Evolutionary conservation across 495 filamentous ascomycete genomes (phyloP).

Genomic region (Chaetomium cochliodes): DNA sequence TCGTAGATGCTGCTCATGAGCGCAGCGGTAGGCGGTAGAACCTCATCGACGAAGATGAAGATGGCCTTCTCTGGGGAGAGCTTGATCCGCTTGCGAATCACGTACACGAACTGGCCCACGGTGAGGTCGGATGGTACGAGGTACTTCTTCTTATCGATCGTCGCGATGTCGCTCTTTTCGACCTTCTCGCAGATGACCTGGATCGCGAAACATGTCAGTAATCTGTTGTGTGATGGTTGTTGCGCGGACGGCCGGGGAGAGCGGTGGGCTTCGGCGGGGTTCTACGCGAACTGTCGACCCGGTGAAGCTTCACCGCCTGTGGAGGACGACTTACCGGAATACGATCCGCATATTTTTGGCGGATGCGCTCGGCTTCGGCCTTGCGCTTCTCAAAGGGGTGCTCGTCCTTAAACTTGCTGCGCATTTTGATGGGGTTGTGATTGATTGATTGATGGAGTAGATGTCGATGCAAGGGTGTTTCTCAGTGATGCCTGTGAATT

Average conservation of each 20-base stretch:
- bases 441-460: conserved; percentile 6
- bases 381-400: conserved; percentile 99
- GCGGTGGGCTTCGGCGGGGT: background rate
- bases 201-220: conserved; percentile 20
- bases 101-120: conserved; percentile 99
- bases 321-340: conserved; percentile 76
- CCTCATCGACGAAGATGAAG: conserved; percentile 99
- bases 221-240: background rate
- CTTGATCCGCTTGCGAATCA: conserved; percentile 99
- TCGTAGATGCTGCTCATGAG: conserved; percentile 99
- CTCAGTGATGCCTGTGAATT: conserved; percentile 4
- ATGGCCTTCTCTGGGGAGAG: conserved; percentile 99
- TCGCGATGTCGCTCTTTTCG: conserved; percentile 98
- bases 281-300: background rate
- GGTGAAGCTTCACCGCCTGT: conserved; percentile 20
- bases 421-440: conserved; percentile 61
- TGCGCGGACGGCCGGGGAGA: background rate
- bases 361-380: conserved; percentile 98
- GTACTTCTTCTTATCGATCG: conserved; percentile 99
- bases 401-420: conserved; percentile 99
- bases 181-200: conserved; percentile 99
- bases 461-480: conserved; percentile 4
- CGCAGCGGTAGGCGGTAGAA: conserved; percentile 92
- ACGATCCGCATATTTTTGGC: conserved; percentile 97
- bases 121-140: conserved; percentile 96